Percentiles rank a stretch among this genome's conserved stretches.
Evolutionary conservation across 495 filamentous ascomycete genomes (phyloP).

Genomic region (Aspergillus incahuasiensis): DNA sequence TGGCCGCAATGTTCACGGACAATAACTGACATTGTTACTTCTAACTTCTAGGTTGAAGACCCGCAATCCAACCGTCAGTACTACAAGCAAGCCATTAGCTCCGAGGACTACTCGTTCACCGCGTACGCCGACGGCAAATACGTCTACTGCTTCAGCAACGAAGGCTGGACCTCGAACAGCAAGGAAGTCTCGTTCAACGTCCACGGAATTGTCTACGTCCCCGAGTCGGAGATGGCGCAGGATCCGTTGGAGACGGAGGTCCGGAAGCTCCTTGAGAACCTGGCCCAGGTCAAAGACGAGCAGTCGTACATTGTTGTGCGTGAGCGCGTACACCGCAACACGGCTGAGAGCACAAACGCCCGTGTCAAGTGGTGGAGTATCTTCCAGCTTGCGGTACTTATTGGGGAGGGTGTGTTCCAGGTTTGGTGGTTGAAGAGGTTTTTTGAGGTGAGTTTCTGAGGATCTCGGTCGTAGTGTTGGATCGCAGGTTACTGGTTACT

Average conservation of each 20-base stretch:
- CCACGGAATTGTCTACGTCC: slow-evolving; percentile 96
- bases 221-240: slow-evolving; percentile 73
- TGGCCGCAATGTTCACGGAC: neutral
- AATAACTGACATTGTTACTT: slow-evolving; percentile 16
- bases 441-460: slow-evolving; percentile 70
- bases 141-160: slow-evolving; percentile 98
- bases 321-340: slow-evolving; percentile 94
- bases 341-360: slow-evolving; percentile 94
- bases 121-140: slow-evolving; percentile 83
- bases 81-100: slow-evolving; percentile 72
- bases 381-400: slow-evolving; percentile 85
- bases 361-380: slow-evolving; percentile 99
- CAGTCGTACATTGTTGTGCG: slow-evolving; percentile 95
- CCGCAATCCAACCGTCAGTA: slow-evolving; percentile 68
- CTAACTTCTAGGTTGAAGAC: slow-evolving; percentile 63
- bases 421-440: slow-evolving; percentile 99
- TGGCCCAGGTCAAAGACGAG: slow-evolving; percentile 92
- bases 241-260: slow-evolving; percentile 94
- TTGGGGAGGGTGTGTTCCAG: slow-evolving; percentile 93
- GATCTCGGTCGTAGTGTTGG: neutral
- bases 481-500: slow-evolving; percentile 5
- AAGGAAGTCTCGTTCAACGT: slow-evolving; percentile 99
- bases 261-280: slow-evolving; percentile 74
- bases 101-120: slow-evolving; percentile 89
- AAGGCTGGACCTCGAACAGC: slow-evolving; percentile 83